A percentile compares a stretch with the other conserved stretches of the same genome.
Evolutionary conservation across 2,329 filamentous ascomycete genomes (phyloP).

Genomic region (Penicillium digitatum): DNA sequence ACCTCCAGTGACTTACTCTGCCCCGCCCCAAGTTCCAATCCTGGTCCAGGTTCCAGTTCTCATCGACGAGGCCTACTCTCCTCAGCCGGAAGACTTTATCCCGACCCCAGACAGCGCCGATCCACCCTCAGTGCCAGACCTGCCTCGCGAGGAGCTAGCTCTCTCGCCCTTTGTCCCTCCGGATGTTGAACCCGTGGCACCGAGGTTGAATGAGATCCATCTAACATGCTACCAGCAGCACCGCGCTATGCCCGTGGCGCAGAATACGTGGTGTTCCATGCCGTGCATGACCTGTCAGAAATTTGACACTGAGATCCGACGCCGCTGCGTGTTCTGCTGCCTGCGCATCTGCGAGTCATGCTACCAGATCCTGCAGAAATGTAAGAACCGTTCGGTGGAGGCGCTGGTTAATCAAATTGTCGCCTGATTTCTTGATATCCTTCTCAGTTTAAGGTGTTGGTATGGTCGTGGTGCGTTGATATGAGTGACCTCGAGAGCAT

Average conservation of each 20-base stretch:
- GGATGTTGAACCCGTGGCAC: conserved; percentile 33
- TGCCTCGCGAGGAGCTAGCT: conserved; percentile 14
- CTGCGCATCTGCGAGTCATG: conserved; percentile 40
- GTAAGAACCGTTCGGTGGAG: conserved; percentile 30
- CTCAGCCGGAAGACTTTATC: conserved; percentile 33
- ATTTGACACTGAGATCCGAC: conserved; percentile 35
- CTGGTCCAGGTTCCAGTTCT: not conserved
- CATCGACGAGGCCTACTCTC: conserved; percentile 11
- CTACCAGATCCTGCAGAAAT: conserved; percentile 33
- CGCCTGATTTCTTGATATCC: not conserved
- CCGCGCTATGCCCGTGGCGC: conserved; percentile 32
- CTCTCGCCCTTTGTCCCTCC: conserved; percentile 25
- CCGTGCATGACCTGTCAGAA: conserved; percentile 45
- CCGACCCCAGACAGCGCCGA: conserved; percentile 29
- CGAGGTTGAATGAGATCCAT: conserved; percentile 37
- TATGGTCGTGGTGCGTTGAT: not conserved
- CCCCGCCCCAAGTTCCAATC: not conserved
- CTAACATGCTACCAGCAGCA: conserved; percentile 42
- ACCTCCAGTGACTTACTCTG: not conserved
- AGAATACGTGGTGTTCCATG: conserved; percentile 40
- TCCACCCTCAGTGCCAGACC: conserved; percentile 6
- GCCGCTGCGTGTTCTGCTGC: conserved; percentile 43
- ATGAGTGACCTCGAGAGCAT: not conserved
- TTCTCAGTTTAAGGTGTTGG: not conserved
- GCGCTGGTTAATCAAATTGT: conserved; percentile 28